Evolutionary conservation across 176 grass and related monocot species (phyloP).

Genomic region (Juncus effusus): DNA sequence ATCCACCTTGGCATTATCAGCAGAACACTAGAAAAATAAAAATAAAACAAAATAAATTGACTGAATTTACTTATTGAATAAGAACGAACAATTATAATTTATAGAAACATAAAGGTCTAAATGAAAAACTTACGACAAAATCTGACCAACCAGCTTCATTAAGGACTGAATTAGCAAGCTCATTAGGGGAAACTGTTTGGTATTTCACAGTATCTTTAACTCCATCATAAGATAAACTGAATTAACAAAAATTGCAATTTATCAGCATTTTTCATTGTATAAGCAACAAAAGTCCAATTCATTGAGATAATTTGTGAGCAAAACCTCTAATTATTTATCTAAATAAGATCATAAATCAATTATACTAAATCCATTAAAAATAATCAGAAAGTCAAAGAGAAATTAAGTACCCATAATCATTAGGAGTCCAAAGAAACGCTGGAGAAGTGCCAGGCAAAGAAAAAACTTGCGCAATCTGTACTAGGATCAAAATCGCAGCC

Average conservation of each 20-base stretch:
- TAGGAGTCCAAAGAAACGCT: slow-evolving; percentile 70
- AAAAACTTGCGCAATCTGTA: slow-evolving; percentile 12
- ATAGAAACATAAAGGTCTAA: slow-evolving; percentile 2
- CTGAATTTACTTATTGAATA: background rate
- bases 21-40: slow-evolving; percentile 53
- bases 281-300: too few species aligned
- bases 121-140: slow-evolving; percentile 53
- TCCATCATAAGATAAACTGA: slow-evolving; percentile 47
- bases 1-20: slow-evolving; percentile 45
- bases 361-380: slow-evolving; percentile 10
- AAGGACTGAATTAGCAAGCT: slow-evolving; percentile 66
- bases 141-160: slow-evolving; percentile 89
- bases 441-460: slow-evolving; percentile 35
- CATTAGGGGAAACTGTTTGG: slow-evolving; percentile 56
- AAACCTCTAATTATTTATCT: background rate
- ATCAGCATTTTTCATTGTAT: too few species aligned
- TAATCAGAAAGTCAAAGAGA: slow-evolving; percentile 17
- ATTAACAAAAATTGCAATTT: background rate
- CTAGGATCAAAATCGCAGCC: slow-evolving; percentile 1
- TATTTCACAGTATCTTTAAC: slow-evolving; percentile 68
- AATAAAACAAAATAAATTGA: slow-evolving; percentile 14
- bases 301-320: too few species aligned
- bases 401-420: slow-evolving; percentile 50
- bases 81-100: slow-evolving; percentile 8
- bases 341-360: background rate